Conservation (phyloP, 1,284 basidiomycete species). For the Fistulinella cinereoalba region DNA sequence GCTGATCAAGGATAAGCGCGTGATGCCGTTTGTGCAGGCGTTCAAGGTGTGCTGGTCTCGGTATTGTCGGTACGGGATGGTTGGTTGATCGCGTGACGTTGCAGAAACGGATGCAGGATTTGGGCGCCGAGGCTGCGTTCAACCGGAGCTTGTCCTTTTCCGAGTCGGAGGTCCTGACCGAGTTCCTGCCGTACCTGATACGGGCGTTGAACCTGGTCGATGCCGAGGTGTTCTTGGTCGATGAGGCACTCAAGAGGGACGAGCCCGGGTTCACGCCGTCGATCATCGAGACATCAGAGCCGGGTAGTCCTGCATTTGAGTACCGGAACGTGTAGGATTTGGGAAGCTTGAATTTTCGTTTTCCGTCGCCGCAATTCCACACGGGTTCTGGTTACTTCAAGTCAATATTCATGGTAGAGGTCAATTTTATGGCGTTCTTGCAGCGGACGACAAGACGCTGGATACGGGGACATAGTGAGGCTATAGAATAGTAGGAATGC, state of each 20-base stretch:
- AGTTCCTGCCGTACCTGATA: constrained; percentile 81
- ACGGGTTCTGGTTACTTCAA: too few relatives aligned
- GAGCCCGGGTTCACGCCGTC: constrained; percentile 57
- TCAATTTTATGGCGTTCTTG: too few relatives aligned
- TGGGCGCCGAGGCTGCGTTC: constrained; percentile 81
- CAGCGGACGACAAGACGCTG: too few relatives aligned
- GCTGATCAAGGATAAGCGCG: constrained; percentile 92
- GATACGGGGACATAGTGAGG: too few relatives aligned
- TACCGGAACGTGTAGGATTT: constrained; percentile 73
- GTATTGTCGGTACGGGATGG: neutral
- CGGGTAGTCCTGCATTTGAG: constrained; percentile 82
- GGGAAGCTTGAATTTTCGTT: too few relatives aligned
- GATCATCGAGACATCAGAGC: constrained; percentile 85
- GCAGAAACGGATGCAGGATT: constrained; percentile 81
- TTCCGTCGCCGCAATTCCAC: too few relatives aligned
- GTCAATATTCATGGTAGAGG: too few relatives aligned
- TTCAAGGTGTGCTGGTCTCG: constrained; percentile 74
- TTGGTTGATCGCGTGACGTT: constrained; percentile 22
- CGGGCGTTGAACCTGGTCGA: constrained; percentile 76
- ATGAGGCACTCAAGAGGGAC: constrained; percentile 53
- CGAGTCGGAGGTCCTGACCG: constrained; percentile 74
- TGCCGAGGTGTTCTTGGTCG: constrained; percentile 37
- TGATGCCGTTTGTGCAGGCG: constrained; percentile 91
- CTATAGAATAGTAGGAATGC: too few relatives aligned
- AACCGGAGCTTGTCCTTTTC: constrained; percentile 86